Base-by-base conservation (phyloP, 2,329 filamentous ascomycete species). In the Coniochaeta sp. region DNA sequence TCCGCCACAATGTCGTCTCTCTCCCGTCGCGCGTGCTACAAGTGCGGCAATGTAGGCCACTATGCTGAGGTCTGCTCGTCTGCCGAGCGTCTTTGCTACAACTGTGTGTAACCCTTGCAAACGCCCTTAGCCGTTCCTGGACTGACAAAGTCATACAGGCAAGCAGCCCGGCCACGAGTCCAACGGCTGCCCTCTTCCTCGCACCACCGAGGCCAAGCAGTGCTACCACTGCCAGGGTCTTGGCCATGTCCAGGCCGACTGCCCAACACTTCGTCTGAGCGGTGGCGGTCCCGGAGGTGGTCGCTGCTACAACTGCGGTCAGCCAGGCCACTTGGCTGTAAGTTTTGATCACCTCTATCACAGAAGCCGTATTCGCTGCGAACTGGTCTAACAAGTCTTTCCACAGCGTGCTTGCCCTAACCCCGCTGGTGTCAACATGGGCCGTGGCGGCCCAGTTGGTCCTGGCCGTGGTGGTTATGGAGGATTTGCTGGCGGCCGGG, bases 141-240 rank as follows among this genome's bases (percentile, higher is more conserved):
- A 66, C 67, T 70, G 61, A 71, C 64, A 63, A 59, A 55, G 50
- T 63, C 40, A 12, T 58, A 61, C 64, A 88, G 86, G 86, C 87
- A 93, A 93, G 82, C 89, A 93, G 79, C 90, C 90, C 64, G 89
- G 87, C 75, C 95, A 99, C 78, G 95, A 99, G 81, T 98, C 93
- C 67, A 98, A 96, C 80, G 90, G 89, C 76, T 99, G 95, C 84
- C 95, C 95, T 69, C 88, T 93, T 73, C 95, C 95, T 71, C 89
- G 95, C 76, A 97, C 93, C 63, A 97, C 95, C 66, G 95, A 99
- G 80, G 92, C 92, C 59, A 99, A 99, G 87, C 95, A 99, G 83
- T 99, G 95, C 86, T 99, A 99, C 77, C 95, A 98, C 81, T 99
- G 95, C 84, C 95, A 98, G 82, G 95, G 95, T 62, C 86, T 98